Conservation (phyloP, 768 basidiomycete genomes). For the Mycena amicta region DNA sequence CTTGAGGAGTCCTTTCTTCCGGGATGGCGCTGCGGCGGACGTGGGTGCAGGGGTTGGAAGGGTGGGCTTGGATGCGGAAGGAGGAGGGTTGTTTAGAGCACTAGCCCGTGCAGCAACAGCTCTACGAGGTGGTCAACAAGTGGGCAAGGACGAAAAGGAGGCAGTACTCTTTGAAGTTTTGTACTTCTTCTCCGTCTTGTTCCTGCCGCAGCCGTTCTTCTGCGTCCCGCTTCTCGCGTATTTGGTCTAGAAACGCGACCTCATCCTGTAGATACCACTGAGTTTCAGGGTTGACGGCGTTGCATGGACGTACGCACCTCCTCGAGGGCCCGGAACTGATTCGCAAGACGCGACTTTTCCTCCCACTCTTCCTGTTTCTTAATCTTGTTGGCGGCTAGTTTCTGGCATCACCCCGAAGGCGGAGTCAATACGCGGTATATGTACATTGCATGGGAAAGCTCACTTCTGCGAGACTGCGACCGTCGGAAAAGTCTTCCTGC, state of each 20-base stretch:
- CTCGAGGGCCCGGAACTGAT: slow-evolving; percentile 87
- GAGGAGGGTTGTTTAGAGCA: slow-evolving; percentile 48
- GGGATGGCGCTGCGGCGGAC: slow-evolving; percentile 29
- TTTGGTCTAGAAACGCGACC: slow-evolving; percentile 84
- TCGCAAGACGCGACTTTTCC: slow-evolving; percentile 85
- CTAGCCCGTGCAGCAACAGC: slow-evolving; percentile 71
- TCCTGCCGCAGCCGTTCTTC: slow-evolving; percentile 77
- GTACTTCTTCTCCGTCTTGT: slow-evolving; percentile 78
- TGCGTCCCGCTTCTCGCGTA: slow-evolving; percentile 72
- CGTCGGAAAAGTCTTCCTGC: slow-evolving; percentile 77
- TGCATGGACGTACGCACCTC: slow-evolving; percentile 36
- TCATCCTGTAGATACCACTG: slow-evolving; percentile 56
- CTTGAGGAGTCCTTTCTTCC: slow-evolving; percentile 71
- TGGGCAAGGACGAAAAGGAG: slow-evolving; percentile 3
- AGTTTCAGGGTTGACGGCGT: not conserved
- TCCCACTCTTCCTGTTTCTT: slow-evolving; percentile 87
- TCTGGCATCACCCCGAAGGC: slow-evolving; percentile 55
- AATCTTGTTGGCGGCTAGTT: slow-evolving; percentile 89
- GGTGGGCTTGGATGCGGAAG: slow-evolving; percentile 35
- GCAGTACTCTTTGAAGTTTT: slow-evolving; percentile 73
- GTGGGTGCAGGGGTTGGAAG: slow-evolving; percentile 33
- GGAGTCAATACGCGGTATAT: slow-evolving; percentile 49
- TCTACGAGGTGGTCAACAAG: slow-evolving; percentile 30
- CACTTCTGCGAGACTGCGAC: slow-evolving; percentile 87
- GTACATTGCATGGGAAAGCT: too few relatives aligned